Percentiles rank a stretch among this genome's conserved stretches.
Evolutionary conservation across 169 alveolate genomes (phyloP).

Genomic region (Perkinsus marinus): DNA sequence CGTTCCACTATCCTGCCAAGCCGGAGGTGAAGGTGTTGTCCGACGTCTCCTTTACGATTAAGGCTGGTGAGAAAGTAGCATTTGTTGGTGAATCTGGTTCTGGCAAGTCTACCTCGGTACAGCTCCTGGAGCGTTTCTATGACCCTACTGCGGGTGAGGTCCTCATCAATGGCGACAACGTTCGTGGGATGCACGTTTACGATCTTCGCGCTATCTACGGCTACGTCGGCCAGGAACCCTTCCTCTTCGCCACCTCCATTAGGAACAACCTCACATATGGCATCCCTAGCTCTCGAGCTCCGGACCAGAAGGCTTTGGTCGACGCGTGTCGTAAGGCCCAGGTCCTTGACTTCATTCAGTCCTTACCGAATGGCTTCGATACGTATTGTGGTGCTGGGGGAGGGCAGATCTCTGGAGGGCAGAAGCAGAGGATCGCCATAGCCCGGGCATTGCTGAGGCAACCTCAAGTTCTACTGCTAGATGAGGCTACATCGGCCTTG

Average conservation of each 20-base stretch:
- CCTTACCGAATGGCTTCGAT: slow-evolving; percentile 56
- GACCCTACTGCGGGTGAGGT: slow-evolving; percentile 43
- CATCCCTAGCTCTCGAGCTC: slow-evolving; percentile 48
- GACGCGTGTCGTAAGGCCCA: slow-evolving; percentile 41
- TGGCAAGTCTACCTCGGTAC: slow-evolving; percentile 89
- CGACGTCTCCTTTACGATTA: slow-evolving; percentile 27
- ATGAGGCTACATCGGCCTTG: slow-evolving; percentile 76
- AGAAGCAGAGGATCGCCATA: slow-evolving; percentile 66
- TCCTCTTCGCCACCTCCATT: slow-evolving; percentile 9
- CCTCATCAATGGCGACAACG: slow-evolving; percentile 6
- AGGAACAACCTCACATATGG: slow-evolving; percentile 5
- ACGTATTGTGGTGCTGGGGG: slow-evolving; percentile 71
- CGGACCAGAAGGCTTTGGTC: slow-evolving; percentile 59
- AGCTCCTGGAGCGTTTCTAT: slow-evolving; percentile 76
- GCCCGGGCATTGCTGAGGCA: slow-evolving; percentile 56
- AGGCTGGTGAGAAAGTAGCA: slow-evolving; percentile 71
- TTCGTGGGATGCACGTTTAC: not conserved
- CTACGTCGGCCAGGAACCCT: slow-evolving; percentile 70
- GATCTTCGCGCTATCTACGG: slow-evolving; percentile 53
- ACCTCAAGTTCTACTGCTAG: slow-evolving; percentile 50
- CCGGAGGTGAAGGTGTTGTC: not conserved
- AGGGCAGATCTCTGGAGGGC: slow-evolving; percentile 54
- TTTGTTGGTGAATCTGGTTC: slow-evolving; percentile 86
- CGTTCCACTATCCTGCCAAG: slow-evolving; percentile 40
- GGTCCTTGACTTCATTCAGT: slow-evolving; percentile 66